phyloP scores from a whole-genome alignment of 768 basidiomycete genomes.

The Myochromella boudieri region DNA sequence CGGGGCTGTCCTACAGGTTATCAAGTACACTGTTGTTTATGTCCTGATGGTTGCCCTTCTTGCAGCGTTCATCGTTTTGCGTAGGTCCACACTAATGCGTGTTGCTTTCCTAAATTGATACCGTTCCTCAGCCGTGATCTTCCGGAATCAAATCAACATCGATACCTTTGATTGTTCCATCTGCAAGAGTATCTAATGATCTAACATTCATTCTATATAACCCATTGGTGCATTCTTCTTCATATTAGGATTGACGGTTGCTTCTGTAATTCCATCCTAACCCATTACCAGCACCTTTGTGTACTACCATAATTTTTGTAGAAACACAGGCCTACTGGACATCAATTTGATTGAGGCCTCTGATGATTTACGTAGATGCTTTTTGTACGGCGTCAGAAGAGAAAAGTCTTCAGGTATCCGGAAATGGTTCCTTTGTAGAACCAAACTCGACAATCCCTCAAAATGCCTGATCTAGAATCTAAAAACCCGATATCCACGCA shows the following conservation, averaged over 20 bases:
- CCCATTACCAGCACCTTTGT: conserved; percentile 19
- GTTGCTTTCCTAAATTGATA: conserved; percentile 13
- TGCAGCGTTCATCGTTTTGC: conserved; percentile 79
- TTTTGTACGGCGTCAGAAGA: no score
- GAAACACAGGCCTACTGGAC: conserved; percentile 10
- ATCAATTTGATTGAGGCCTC: conserved; percentile 7
- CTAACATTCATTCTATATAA: conserved; percentile 29
- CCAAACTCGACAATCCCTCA: no score
- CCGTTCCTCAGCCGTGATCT: conserved; percentile 60
- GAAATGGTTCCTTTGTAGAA: no score
- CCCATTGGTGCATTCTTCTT: conserved; percentile 15
- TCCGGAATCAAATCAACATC: conserved; percentile 67
- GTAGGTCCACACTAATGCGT: conserved; percentile 46
- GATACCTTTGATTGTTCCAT: conserved; percentile 71
- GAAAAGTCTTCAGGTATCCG: no score
- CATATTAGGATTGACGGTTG: conserved; percentile 15
- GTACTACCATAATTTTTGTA: conserved; percentile 23
- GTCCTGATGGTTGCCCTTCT: conserved; percentile 71
- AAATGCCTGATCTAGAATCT: no score
- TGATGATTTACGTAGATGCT: no score
- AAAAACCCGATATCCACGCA: no score
- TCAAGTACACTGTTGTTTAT: conserved; percentile 88
- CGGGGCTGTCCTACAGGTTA: conserved; percentile 41
- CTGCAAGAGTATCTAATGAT: conserved; percentile 82
- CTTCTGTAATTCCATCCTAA: conserved; percentile 16